Base-by-base conservation (phyloP, 345 rosid genomes). In the Acer campestre region DNA sequence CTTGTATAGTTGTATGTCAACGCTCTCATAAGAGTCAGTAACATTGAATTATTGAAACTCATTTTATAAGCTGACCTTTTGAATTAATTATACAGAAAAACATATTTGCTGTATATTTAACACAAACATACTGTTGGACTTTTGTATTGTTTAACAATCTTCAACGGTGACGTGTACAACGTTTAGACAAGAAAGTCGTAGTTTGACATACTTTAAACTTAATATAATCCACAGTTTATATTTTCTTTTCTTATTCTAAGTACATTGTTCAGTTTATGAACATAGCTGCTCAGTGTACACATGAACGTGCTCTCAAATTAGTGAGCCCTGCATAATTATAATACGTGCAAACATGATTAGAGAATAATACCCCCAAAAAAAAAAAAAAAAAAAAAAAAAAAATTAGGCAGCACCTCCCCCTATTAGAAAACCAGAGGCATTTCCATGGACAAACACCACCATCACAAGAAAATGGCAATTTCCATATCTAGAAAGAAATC, bases 261-360 rank as follows among this genome's bases (percentile, higher is more conserved):
- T 63, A 40, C 29, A 44, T 68, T 42, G 22, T 55, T n/a, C 74
- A 42, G 29, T 48, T 44, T 29, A 20, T 59, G 20, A 59, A 68
- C 53, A 25, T 61, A 5, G 35, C 22, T 27, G 18, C 67, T 55
- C 58, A 61, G 2, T 77, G n/a, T 53, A 27, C 53, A 79, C 27
- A 23, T 1, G 68, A 75, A 88, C 90, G 89, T 90, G 93, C 87
- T 76, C 12, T 17, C 85, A 81, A 76, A 23, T 83, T 40, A 51
- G 66, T 61, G 59, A 62, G 27, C 75, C 55, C 46, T 38, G 27
- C 25, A 38, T 27, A 67, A 70, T 53, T 73, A 53, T 61, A 58
- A 67, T 73, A 86, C 92, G 88, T 88, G 94, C 92, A 75, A n/a
- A 71, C 92, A 84, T 79, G 87, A 80, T 53, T 55, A n/a, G 22